Base-by-base conservation (phyloP, 2,329 filamentous ascomycete genomes). In the Lizonia empirigonia region DNA sequence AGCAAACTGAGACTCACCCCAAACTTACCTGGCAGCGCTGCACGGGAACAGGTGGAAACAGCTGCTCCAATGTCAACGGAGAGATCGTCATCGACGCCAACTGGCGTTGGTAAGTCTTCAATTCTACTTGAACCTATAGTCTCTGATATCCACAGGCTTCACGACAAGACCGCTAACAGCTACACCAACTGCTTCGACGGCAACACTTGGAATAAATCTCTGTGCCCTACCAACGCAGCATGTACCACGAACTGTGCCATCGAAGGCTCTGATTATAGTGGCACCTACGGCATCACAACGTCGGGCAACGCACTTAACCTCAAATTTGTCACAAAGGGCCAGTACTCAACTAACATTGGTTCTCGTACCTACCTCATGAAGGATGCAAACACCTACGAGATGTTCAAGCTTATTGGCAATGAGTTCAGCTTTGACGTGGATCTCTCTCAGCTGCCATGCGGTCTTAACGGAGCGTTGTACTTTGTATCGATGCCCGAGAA, bases 391-490 rank as follows among this genome's bases (percentile, higher is more conserved):
- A 70, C 63, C 30, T 72, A 72, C 30, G 46, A 73, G 45, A 65
- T 69, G 56, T 74, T 71, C 63, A 72, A 71, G 41, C 62, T 74
- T 16, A 62, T 68, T 19, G 65, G 68, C 16, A 68, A 73, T 32
- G 71, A 74, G 53, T 74, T 74, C 51, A 68, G 63, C 7, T 74
- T 74, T 32, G 71, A 74, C 42, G 70, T 74, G 1, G 71, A 74
- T 39, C 56, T 88, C 16, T 87, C 85, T 15, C 78, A 80, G 50
- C 73, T 88, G n/a, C 81, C 82, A 38, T 90, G 87, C 62, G 87
- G 87, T 40, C 74, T 90, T 45, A 89, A 90, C 67, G 86, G 86
- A 30, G 69, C 68, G 5, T 39, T 68, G 18, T 70, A 69, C 52
- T 69, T 87, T 36, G 76, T 81, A 5, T 74, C 78, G 55, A 87